Base-by-base conservation (phyloP, 805 yeast species). In the Suhomyces vadensis region DNA sequence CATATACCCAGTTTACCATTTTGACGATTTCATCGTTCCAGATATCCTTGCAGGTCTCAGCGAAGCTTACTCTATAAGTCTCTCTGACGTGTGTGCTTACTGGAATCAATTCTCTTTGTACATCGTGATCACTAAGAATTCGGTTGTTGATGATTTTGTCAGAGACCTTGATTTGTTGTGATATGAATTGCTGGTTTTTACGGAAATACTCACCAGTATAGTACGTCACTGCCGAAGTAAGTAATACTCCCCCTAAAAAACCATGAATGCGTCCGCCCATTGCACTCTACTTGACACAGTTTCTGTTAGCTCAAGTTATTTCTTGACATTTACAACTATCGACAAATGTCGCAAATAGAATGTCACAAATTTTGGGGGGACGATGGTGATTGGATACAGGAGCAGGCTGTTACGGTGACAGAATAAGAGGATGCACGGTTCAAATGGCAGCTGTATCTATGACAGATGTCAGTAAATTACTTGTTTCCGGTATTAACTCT, bases 11-110 rank as follows among this genome's bases (percentile, higher is more conserved):
- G 52, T 81, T 80, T 17, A 82, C 87, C 46, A 77, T 75, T 35
- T 68, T 71, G 45, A 84, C 73, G 42, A 87, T 75, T 58, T 85
- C 91, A 36, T 78, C 81, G 57, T 87, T 83, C 95, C 95, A 87
- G 33, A 86, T 72, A 56, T 87, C 95, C 52, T 82, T 85, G 48
- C 78, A 69, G 0, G 90, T 83, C 61, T 87, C 90, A 7, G 56
- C 56, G 24, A 80, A 48, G 19, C 65, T 60, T 8, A 69, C 63
- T 23, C 86, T 73, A 17, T 48, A 45, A 21, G 55, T 52, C 26
- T 47, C 35, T 27, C 46, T 42, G 10, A 50, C 48, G 23, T 59
- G 58, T 24, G 58, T 58, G 22, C 74, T 66, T 45, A 69, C 63
- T 46, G 79, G 79, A 16, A 69, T 57, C 37, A 69, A 58, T 23